Conservation (phyloP, 768 basidiomycete genomes). For the Phlebiopsis gigantea region DNA sequence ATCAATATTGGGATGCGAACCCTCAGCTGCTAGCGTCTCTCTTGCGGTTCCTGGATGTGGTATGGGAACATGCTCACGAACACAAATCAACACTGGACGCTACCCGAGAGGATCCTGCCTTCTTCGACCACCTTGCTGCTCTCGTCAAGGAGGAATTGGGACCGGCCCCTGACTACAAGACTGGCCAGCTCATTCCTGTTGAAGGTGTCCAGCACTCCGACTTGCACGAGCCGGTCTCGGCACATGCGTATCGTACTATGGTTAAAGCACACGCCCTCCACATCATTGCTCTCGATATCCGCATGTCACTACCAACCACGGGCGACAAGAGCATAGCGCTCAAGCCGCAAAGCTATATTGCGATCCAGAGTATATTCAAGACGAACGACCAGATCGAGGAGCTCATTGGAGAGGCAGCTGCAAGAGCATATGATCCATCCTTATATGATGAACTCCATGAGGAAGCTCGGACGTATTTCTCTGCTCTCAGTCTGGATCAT, state of each 20-base stretch:
- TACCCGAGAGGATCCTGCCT: slow-evolving; percentile 48
- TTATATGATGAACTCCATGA: slow-evolving; percentile 60
- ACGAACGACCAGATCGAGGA: slow-evolving; percentile 62
- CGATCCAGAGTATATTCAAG: slow-evolving; percentile 52
- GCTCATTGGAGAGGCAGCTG: slow-evolving; percentile 61
- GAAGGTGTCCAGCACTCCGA: slow-evolving; percentile 50
- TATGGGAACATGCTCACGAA: slow-evolving; percentile 78
- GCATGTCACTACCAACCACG: slow-evolving; percentile 44
- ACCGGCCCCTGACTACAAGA: slow-evolving; percentile 64
- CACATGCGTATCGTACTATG: slow-evolving; percentile 63
- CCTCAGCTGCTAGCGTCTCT: slow-evolving; percentile 72
- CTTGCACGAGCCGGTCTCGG: slow-evolving; percentile 55
- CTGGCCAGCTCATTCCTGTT: slow-evolving; percentile 39
- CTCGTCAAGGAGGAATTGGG: slow-evolving; percentile 68
- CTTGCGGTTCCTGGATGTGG: slow-evolving; percentile 67
- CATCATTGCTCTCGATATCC: slow-evolving; percentile 71
- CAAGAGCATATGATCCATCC: slow-evolving; percentile 66
- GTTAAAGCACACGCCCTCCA: slow-evolving; percentile 73
- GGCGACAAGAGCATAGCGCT: slow-evolving; percentile 15
- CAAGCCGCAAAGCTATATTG: slow-evolving; percentile 56
- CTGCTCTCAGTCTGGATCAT: slow-evolving; percentile 58
- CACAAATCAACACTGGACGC: slow-evolving; percentile 55
- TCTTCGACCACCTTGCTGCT: slow-evolving; percentile 67
- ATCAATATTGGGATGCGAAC: slow-evolving; percentile 69
- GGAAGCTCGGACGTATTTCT: slow-evolving; percentile 45